These are phyloP conservation scores for Centrapalus pauciflorus DNA, from an alignment of 129 eudicot species.

Conservation along the genomic window DNA sequence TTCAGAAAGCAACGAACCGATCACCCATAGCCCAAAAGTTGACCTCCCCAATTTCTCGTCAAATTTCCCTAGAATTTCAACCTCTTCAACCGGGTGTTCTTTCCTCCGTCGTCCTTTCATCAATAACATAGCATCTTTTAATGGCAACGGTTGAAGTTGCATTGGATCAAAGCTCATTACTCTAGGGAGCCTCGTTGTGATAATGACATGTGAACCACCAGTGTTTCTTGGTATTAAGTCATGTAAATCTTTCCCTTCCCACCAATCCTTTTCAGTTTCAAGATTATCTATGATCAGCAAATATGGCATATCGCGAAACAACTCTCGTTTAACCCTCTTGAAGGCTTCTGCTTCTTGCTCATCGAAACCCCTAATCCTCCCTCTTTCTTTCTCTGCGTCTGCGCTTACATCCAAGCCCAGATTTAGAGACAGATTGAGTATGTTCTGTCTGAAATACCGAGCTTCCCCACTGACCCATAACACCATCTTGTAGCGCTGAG, in stretches of 20 bases:
- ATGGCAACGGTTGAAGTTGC: constrained; percentile 64
- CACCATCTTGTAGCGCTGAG: constrained; percentile 83
- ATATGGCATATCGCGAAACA: constrained; percentile 85
- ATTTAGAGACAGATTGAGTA: constrained; percentile 58
- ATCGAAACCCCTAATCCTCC: constrained; percentile 75
- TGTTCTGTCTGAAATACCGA: constrained; percentile 68
- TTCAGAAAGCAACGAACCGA: constrained; percentile 72
- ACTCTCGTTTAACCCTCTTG: constrained; percentile 76
- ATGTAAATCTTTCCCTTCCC: constrained; percentile 92
- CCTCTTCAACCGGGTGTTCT: constrained; percentile 56
- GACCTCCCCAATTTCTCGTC: constrained; percentile 73
- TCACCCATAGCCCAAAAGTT: constrained; percentile 57
- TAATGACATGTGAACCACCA: constrained; percentile 80
- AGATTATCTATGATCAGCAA: constrained; percentile 71
- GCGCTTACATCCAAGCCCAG: constrained; percentile 82
- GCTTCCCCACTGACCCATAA: constrained; percentile 94
- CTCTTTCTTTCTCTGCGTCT: constrained; percentile 89
- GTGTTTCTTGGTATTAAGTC: constrained; percentile 80
- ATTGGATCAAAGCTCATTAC: constrained; percentile 74
- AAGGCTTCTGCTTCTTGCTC: constrained; percentile 91
- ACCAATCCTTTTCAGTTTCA: constrained; percentile 89
- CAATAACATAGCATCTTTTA: constrained; percentile 61
- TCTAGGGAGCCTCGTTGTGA: constrained; percentile 61
- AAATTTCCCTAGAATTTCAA: constrained; percentile 54
- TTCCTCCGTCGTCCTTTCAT: constrained; percentile 62